Evolutionary conservation across 768 basidiomycete species (phyloP), one percentile per base, ranked within the genome.

Genomic region (Ephemerocybe angulata): DNA sequence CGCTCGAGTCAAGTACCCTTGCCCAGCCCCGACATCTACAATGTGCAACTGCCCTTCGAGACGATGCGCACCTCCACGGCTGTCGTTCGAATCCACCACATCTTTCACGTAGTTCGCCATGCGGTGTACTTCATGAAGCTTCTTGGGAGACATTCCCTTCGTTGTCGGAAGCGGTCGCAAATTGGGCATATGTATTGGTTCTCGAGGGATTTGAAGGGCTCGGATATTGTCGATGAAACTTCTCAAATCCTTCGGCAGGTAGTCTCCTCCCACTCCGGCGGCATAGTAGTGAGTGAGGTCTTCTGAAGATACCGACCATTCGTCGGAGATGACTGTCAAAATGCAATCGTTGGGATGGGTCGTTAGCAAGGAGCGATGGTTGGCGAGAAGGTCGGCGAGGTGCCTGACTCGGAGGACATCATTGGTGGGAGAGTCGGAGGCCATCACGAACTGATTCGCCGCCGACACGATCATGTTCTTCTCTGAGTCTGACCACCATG

Each of bases 21-120:
- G 87, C 15, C 88, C 88, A 6, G 88, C 84, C 19, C 88, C 88
- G 40, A 89, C 75, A 57, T 90, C 88, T 30, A 90, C 87, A 27
- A 81, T 79, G 57, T 82, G 78, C 10, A 70, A 54, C 2, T 46
- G 50, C 13, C 60, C 61, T 17, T 40, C 53, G 19, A 51, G 59
- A 28, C 37, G 58, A 4, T 33, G 1, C 7, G 51, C 31, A 17
- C 25, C 27, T 56, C 54, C 59, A n/a, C 63, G 57, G 27, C 62
- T 44, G 27, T 29, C 10, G 19, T 64, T 67, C 35, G 62, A 54
- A 28, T 59, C 64, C 41, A 72, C 66, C 28, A 85, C 63, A 17
- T 61, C 62, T 35, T 67, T 63, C 25, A 86, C 72, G 67, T 81
- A 86, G 6, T 75, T 66, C 17, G 76, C 70, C 86, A 89, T 89